Evolutionary conservation across 768 basidiomycete genomes (phyloP), one percentile per base, ranked within the genome.

Genomic region (Collybia nuda): DNA sequence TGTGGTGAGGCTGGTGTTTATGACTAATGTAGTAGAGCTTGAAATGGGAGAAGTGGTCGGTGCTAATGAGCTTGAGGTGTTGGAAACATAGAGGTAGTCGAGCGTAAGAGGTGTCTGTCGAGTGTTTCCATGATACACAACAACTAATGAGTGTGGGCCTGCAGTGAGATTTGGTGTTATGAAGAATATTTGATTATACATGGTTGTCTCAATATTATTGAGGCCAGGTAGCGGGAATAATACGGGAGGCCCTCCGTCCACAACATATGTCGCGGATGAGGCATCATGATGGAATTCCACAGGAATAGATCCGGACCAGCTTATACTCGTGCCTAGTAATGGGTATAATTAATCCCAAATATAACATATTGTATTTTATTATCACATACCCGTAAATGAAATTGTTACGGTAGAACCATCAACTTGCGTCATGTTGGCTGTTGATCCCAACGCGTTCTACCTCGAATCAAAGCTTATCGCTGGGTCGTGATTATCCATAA

Each of bases 21-120:
- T n/a, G n/a, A n/a, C n/a, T n/a, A n/a, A n/a, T n/a, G n/a, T n/a
- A n/a, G n/a, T n/a, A n/a, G n/a, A n/a, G n/a, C n/a, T n/a, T n/a
- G n/a, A n/a, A n/a, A n/a, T n/a, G n/a, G n/a, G n/a, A n/a, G n/a
- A n/a, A n/a, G n/a, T n/a, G n/a, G n/a, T n/a, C n/a, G n/a, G n/a
- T n/a, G n/a, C n/a, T n/a, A n/a, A n/a, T n/a, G n/a, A n/a, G n/a
- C n/a, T 12, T n/a, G 56, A 49, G 12, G 49, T 42, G 38, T 55
- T 59, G 3, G 62, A 57, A 17, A 63, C 58, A 23, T 52, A 59
- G 22, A 62, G 53, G 17, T 56, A 47, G 8, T 52, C 52, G n/a
- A 67, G 54, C n/a, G 56, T 56, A 32, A 68, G 59, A 1, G 65
- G 67, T 0, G 64, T 66, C 19, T 51, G 39, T 17, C 59, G 28